Conservation (phyloP, 2,329 filamentous ascomycete species). For the Daldinia sp. region DNA sequence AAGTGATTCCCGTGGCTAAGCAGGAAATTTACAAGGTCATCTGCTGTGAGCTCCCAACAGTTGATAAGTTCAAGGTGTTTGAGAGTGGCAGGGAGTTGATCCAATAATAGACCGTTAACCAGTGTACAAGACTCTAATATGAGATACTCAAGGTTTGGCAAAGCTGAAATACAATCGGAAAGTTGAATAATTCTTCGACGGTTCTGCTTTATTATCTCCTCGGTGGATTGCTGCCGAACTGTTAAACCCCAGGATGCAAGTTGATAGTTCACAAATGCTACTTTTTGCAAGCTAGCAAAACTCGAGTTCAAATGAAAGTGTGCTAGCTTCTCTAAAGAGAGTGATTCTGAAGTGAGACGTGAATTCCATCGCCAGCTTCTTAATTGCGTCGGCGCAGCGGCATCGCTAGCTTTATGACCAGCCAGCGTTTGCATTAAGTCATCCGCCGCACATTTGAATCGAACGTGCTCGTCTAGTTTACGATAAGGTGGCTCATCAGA, state of each 20-base stretch:
- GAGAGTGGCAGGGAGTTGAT: slow-evolving; percentile 71
- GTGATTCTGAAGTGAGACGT: slow-evolving; percentile 57
- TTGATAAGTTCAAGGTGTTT: slow-evolving; percentile 77
- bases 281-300: slow-evolving; percentile 64
- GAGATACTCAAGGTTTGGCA: slow-evolving; percentile 72
- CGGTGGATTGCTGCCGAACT: slow-evolving; percentile 27
- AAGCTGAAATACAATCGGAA: slow-evolving; percentile 57
- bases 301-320: slow-evolving; percentile 62
- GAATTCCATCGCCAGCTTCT: slow-evolving; percentile 70
- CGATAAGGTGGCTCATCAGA: slow-evolving; percentile 74
- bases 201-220: slow-evolving; percentile 46
- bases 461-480: slow-evolving; percentile 61
- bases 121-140: slow-evolving; percentile 79
- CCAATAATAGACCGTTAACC: slow-evolving; percentile 73
- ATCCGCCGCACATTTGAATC: slow-evolving; percentile 70
- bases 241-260: slow-evolving; percentile 53
- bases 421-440: slow-evolving; percentile 71
- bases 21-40: slow-evolving; percentile 72
- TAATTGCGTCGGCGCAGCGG: slow-evolving; percentile 50
- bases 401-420: slow-evolving; percentile 52
- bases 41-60: slow-evolving; percentile 77
- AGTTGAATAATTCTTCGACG: slow-evolving; percentile 46
- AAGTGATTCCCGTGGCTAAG: slow-evolving; percentile 72
- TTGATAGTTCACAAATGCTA: slow-evolving; percentile 71
- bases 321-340: slow-evolving; percentile 58